phyloP scores from a whole-genome alignment of 768 basidiomycete genomes.

The Naganishia friedmannii region DNA sequence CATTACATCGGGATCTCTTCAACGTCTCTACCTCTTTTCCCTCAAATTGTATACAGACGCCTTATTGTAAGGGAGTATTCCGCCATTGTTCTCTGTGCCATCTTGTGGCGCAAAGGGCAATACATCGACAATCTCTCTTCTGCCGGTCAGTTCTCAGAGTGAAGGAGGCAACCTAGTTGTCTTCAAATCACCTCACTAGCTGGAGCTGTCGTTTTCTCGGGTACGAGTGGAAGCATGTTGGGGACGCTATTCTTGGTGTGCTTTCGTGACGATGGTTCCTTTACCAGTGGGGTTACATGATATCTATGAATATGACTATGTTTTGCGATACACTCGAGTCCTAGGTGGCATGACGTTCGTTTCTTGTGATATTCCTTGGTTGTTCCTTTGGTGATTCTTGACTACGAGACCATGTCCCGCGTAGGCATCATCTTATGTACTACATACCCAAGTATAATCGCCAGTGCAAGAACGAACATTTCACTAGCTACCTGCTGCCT shows the following conservation, averaged over 20 bases:
- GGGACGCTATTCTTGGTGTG: slow-evolving; percentile 16
- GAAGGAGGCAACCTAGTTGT: background rate
- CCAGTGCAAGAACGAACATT: background rate
- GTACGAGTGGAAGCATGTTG: slow-evolving; percentile 14
- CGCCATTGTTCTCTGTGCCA: background rate
- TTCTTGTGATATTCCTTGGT: background rate
- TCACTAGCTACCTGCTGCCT: no score
- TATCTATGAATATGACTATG: background rate
- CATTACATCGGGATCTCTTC: no score
- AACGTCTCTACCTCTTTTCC: background rate
- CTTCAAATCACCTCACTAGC: slow-evolving; percentile 21
- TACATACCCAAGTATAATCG: background rate
- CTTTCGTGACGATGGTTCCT: slow-evolving; percentile 23
- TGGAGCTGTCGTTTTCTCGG: slow-evolving; percentile 24
- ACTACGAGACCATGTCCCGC: background rate
- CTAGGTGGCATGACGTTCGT: background rate
- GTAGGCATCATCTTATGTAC: background rate
- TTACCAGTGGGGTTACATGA: slow-evolving; percentile 25
- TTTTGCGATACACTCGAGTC: background rate
- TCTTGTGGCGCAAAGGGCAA: background rate
- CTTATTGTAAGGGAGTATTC: slow-evolving; percentile 33
- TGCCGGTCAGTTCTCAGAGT: slow-evolving; percentile 33
- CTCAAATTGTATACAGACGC: slow-evolving; percentile 32
- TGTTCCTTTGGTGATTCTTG: background rate
- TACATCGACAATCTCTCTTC: slow-evolving; percentile 28